Evolutionary conservation across 345 rosid species (phyloP).

Genomic region (Salix arbutifolia): DNA sequence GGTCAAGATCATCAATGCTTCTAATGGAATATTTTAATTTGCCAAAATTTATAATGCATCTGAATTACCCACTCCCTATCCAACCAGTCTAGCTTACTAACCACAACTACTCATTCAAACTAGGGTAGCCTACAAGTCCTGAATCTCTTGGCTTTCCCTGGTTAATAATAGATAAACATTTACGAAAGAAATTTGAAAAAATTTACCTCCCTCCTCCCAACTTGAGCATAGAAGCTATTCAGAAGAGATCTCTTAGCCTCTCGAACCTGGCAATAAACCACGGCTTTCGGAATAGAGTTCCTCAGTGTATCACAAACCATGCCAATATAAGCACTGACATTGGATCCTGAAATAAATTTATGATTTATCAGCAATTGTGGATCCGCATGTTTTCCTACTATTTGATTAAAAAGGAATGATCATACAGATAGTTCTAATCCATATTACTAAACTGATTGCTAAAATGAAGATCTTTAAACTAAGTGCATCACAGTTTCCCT

Average conservation of each 20-base stretch:
- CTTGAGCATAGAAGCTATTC: slow-evolving; percentile 75
- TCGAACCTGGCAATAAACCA: slow-evolving; percentile 92
- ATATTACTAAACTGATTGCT: not conserved
- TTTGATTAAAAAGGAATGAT: not conserved
- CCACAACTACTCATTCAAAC: too few species aligned
- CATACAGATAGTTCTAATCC: not conserved
- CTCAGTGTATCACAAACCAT: slow-evolving; percentile 92
- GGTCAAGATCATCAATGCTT: too few species aligned
- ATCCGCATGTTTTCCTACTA: not conserved
- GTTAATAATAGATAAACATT: not conserved
- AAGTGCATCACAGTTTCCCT: not conserved
- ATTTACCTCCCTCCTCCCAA: slow-evolving; percentile 91
- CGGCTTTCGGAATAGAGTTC: slow-evolving; percentile 93
- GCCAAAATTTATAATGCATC: too few species aligned
- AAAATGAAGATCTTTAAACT: not conserved
- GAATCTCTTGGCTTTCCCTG: too few species aligned
- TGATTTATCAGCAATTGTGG: slow-evolving; percentile 9
- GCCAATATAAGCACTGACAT: slow-evolving; percentile 78
- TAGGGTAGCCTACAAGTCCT: too few species aligned
- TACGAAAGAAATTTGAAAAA: not conserved
- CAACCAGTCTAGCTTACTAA: too few species aligned
- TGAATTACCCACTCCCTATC: too few species aligned
- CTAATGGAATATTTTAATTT: too few species aligned
- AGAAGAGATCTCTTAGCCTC: slow-evolving; percentile 90
- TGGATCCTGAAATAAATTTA: slow-evolving; percentile 57